Base-by-base conservation (phyloP, 1,284 basidiomycete species). In the Ganoderma leucocontextum region DNA sequence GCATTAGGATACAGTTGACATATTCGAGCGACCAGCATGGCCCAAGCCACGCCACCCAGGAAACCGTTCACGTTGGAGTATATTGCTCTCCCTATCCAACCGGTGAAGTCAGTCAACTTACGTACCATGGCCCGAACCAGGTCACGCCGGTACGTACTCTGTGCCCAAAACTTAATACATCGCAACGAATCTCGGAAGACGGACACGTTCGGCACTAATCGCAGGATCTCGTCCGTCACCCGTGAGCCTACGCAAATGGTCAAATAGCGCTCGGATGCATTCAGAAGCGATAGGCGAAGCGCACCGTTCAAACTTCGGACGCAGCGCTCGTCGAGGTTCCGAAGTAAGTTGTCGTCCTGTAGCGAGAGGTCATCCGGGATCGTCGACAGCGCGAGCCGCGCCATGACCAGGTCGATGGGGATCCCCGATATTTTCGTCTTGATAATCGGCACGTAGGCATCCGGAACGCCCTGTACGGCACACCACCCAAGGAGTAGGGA, bases 31-130 rank as follows among this genome's bases (percentile, higher is more conserved):
- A 98, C 97, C 60, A 99, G 88, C 87, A 99, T 95, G 8, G 97
- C 96, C 98, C 98, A 99, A 25, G 97, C 97, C 4, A 99, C 97
- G 82, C 98, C 98, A 73, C 98, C 98, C 55, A 97, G 88, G 81
- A 99, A 99, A 35, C 97, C 98, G 76, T 97, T 95, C 19, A 99
- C 95, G 81, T 99, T 99, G 4, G 96, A 97, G 81, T 99, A 99
- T 71, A 99, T 98, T 33, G 97, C 98, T 81, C 96, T 88, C 73
- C 91, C 95, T 97, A 75, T 44, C 60, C 52, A 44, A 62, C 9
- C 35, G 15, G 63, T 65, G 57, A 17, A 13, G 22, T 63, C 47
- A 47, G 47, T 19, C 13, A 29, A 10, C 55, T 74, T 66, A 69
- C 63, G 73, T 63, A 47, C 49, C 33, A n/a, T 9, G 29, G 33